Base-by-base conservation (phyloP, 257 asterid species). In the Jacaranda copaia region DNA sequence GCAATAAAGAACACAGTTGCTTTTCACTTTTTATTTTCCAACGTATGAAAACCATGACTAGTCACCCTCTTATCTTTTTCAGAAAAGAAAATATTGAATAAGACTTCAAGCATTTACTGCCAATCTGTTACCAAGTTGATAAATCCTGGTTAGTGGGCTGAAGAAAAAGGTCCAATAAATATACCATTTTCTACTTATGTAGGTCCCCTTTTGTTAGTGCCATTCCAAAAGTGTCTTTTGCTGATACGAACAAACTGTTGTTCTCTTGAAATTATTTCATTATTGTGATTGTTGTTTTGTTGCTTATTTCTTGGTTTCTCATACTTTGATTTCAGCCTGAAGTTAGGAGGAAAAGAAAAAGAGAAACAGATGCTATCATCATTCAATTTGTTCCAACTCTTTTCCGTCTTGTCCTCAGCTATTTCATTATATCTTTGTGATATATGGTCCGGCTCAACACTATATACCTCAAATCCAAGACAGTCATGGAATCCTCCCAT, bases 401-500 rank as follows among this genome's bases (percentile, higher is more conserved):
- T 75, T 40, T 16, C 48, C 38, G 65, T 84, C 74, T 64, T 78
- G 62, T 66, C 61, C 39, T 49, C 68, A 39, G 70, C 81, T 36
- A 0, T 60, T 36, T 25, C 76, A 9, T 48, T n/a, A 89, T 90
- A 18, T 84, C 32, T 25, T 25, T 1, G 82, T 39, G 92, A 88
- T 67, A 68, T 92, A 49, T 68, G 43, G 42, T 82, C 85, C 5
- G 96, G 93, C 32, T 72, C 94, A 53, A 69, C 84, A 16, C 82
- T 92, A 5, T 82, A 57, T 60, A 90, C 97, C 42, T 85, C 97
- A 45, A 82, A 81, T 76, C 82, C 77, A 32, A 77, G 82, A 70
- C 86, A 87, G 8, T 84, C 76, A 36, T 88, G 94, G 97, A 49
- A 74, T n/a, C 90, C 97, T 77, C 89, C 90, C 32, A 25, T 25